Conservation (phyloP, 1,284 basidiomycete genomes). For the Apiotrichum sp. region DNA sequence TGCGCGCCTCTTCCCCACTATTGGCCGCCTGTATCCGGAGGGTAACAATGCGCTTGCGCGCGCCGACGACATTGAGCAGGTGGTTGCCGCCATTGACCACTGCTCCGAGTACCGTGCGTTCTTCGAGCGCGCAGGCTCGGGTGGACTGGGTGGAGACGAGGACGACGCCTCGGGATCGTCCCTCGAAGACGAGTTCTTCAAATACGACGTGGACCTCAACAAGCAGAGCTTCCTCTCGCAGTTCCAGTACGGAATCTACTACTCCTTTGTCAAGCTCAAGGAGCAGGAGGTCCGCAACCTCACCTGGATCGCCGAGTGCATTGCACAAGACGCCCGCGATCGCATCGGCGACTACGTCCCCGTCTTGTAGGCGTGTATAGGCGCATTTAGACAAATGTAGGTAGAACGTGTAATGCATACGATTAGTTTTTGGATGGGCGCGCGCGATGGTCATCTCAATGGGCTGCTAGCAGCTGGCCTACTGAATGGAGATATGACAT, state of each 20-base stretch:
- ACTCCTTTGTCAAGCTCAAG: slow-evolving; percentile 92
- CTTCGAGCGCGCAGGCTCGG: slow-evolving; percentile 60
- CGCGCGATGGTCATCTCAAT: too few relatives aligned
- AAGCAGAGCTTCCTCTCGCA: slow-evolving; percentile 91
- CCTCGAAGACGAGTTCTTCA: slow-evolving; percentile 94
- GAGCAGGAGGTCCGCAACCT: slow-evolving; percentile 98
- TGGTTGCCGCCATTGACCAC: slow-evolving; percentile 78
- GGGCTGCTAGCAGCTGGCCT: too few relatives aligned
- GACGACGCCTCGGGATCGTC: slow-evolving; percentile 43
- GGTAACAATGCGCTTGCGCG: slow-evolving; percentile 91
- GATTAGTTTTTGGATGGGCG: too few relatives aligned
- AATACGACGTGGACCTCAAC: slow-evolving; percentile 86
- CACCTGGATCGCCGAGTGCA: slow-evolving; percentile 97
- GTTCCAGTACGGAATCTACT: slow-evolving; percentile 89
- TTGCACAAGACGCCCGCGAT: slow-evolving; percentile 81
- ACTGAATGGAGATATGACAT: too few relatives aligned
- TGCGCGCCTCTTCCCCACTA: slow-evolving; percentile 88
- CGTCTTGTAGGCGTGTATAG: slow-evolving; percentile 50
- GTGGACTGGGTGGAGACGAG: slow-evolving; percentile 18
- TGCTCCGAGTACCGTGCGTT: slow-evolving; percentile 86
- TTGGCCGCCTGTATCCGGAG: slow-evolving; percentile 89
- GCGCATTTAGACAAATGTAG: neutral
- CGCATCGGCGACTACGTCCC: slow-evolving; percentile 90
- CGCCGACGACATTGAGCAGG: slow-evolving; percentile 93
- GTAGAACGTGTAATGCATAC: neutral